A percentile compares a stretch with the other conserved stretches of the same genome.
phyloP scores from a whole-genome alignment of 441 rosid genomes.

The Erysimum pusillum region DNA sequence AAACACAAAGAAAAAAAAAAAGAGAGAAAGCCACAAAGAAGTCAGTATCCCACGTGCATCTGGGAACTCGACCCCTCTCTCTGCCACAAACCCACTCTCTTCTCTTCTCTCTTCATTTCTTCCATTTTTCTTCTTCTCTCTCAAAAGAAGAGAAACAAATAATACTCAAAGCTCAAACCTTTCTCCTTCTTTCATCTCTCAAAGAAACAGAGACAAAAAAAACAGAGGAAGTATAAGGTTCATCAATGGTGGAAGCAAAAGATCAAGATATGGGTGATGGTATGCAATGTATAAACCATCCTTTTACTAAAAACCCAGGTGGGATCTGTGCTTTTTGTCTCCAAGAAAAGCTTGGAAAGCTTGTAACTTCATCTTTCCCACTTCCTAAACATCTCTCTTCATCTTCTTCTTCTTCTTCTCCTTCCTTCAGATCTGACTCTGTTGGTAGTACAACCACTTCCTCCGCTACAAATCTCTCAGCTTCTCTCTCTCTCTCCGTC shows the following conservation, averaged over 20 bases:
- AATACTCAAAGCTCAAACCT: slow-evolving; percentile 13
- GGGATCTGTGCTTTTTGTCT: slow-evolving; percentile 98
- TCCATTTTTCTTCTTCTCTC: slow-evolving; percentile 36
- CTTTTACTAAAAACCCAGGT: slow-evolving; percentile 79
- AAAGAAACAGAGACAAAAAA: slow-evolving; percentile 12
- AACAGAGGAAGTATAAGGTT: background rate
- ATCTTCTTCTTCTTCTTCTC: slow-evolving; percentile 59
- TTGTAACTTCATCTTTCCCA: slow-evolving; percentile 90
- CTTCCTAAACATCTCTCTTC: slow-evolving; percentile 64
- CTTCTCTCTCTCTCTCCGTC: slow-evolving; percentile 55
- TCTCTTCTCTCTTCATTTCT: slow-evolving; percentile 30
- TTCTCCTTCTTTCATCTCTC: slow-evolving; percentile 14
- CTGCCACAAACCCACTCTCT: slow-evolving; percentile 32
- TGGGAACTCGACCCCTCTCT: slow-evolving; percentile 63
- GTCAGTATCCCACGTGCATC: slow-evolving; percentile 83
- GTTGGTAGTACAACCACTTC: too few relatives aligned
- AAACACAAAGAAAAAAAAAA: background rate
- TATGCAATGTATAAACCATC: slow-evolving; percentile 83
- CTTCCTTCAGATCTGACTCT: too few relatives aligned
- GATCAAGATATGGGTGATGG: slow-evolving; percentile 84
- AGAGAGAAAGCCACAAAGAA: slow-evolving; percentile 28
- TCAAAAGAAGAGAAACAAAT: slow-evolving; percentile 27
- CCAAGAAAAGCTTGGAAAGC: slow-evolving; percentile 96
- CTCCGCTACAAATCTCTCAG: too few relatives aligned
- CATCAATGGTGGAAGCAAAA: slow-evolving; percentile 48